A percentile compares a stretch with the other conserved stretches of the same genome.
These are phyloP conservation scores for Fusarium haematococcum DNA, from an alignment of 2,329 filamentous ascomycete genomes.

Conservation along the genomic window DNA sequence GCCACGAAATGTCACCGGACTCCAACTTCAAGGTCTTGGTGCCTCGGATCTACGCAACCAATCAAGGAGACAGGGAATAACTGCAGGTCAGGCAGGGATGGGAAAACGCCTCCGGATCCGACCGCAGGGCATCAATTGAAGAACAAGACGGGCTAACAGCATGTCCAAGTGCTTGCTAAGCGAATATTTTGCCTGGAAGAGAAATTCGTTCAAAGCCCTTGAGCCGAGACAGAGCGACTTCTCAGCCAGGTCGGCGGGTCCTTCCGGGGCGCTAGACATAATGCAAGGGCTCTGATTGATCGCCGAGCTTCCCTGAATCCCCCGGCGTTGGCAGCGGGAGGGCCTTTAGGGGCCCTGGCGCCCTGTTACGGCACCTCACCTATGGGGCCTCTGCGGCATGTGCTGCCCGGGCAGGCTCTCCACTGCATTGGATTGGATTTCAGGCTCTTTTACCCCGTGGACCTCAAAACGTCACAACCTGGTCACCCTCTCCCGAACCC, in stretches of 20 bases:
- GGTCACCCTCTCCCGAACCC: slow-evolving; percentile 1
- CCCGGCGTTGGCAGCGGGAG: slow-evolving; percentile 19
- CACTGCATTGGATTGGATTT: slow-evolving; percentile 3
- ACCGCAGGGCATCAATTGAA: slow-evolving; percentile 5
- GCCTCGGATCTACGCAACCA: slow-evolving; percentile 6
- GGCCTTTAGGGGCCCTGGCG: background rate
- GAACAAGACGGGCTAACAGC: slow-evolving; percentile 1
- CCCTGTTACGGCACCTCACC: slow-evolving; percentile 18
- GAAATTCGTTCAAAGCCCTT: slow-evolving; percentile 28
- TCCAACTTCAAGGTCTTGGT: background rate
- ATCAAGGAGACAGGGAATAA: background rate
- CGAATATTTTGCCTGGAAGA: slow-evolving; percentile 21
- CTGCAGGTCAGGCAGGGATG: background rate
- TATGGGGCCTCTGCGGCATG: slow-evolving; percentile 15
- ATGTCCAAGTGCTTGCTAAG: background rate
- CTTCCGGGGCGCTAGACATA: slow-evolving; percentile 45
- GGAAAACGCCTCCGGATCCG: background rate
- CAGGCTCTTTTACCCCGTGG: slow-evolving; percentile 25
- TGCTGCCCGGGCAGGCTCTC: background rate
- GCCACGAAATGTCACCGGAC: slow-evolving; percentile 2
- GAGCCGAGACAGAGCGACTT: slow-evolving; percentile 45
- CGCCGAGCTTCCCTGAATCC: slow-evolving; percentile 35
- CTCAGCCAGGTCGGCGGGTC: slow-evolving; percentile 39
- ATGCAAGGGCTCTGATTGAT: slow-evolving; percentile 45
- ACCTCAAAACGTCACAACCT: slow-evolving; percentile 32